Evolutionary conservation across 1,284 basidiomycete genomes (phyloP).

Genomic region (Malassezia caprae): DNA sequence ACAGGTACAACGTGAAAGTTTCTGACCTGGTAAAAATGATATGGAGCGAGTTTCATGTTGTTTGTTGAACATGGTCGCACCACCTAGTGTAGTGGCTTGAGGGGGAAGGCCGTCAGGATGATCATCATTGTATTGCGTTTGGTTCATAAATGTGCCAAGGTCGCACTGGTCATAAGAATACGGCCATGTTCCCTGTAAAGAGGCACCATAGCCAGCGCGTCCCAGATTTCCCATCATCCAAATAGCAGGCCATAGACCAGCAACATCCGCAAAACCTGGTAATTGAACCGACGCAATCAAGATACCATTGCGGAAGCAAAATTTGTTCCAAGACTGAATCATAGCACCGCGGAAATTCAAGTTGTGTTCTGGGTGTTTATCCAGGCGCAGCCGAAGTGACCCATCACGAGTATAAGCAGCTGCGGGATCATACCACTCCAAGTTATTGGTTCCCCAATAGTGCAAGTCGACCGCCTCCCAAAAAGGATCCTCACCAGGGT

Average conservation of each 20-base stretch:
- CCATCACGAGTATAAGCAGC: conserved; percentile 70
- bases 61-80: conserved; percentile 15
- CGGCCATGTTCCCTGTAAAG: conserved; percentile 59
- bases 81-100: neutral
- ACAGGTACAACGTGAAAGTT: conserved; percentile 61
- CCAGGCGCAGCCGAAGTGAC: conserved; percentile 62
- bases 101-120: neutral
- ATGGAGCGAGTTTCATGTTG: conserved; percentile 24
- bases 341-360: conserved; percentile 58
- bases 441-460: conserved; percentile 56
- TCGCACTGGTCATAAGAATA: conserved; percentile 62
- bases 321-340: conserved; percentile 65
- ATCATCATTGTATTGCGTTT: neutral
- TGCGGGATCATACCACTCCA: conserved; percentile 60
- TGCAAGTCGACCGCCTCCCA: conserved; percentile 63
- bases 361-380: conserved; percentile 52
- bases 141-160: conserved; percentile 67
- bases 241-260: conserved; percentile 58
- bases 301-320: conserved; percentile 88
- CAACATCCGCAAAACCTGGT: conserved; percentile 60
- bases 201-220: conserved; percentile 40
- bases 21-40: conserved; percentile 62
- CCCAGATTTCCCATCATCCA: conserved; percentile 78
- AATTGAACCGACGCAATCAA: conserved; percentile 63
- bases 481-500: conserved; percentile 55